These are phyloP conservation scores for Trametes gibbosa DNA, from an alignment of 768 basidiomycete species.

Conservation along the genomic window DNA sequence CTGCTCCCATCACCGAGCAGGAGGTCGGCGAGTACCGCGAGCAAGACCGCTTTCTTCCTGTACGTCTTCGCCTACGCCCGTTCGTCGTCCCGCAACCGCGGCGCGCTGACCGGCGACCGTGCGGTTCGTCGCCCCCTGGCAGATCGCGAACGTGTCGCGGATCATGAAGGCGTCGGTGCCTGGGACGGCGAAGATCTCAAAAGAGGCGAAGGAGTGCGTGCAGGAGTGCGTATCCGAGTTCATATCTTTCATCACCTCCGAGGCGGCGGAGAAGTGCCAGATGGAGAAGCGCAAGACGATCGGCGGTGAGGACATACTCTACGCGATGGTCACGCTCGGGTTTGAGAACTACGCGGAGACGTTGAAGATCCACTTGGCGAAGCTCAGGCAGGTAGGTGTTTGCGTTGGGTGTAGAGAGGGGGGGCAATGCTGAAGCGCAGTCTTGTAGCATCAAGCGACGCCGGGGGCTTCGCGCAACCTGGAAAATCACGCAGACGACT, in stretches of 20 bases:
- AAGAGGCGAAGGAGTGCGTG: slow-evolving; percentile 97
- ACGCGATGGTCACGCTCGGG: slow-evolving; percentile 90
- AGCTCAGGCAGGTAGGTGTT: slow-evolving; percentile 69
- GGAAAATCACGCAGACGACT: slow-evolving; percentile 9
- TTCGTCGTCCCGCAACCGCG: background rate
- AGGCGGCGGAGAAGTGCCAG: slow-evolving; percentile 93
- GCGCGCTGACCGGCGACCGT: background rate
- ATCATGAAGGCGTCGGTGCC: slow-evolving; percentile 96
- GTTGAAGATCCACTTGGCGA: slow-evolving; percentile 88
- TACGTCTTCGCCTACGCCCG: slow-evolving; percentile 36
- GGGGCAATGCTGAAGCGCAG: background rate
- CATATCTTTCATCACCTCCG: slow-evolving; percentile 96
- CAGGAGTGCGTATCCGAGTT: slow-evolving; percentile 99
- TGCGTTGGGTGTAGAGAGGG: background rate
- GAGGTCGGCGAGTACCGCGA: slow-evolving; percentile 94
- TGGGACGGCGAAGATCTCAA: slow-evolving; percentile 89
- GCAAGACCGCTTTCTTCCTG: slow-evolving; percentile 93
- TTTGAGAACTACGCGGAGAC: slow-evolving; percentile 95
- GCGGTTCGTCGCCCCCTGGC: background rate
- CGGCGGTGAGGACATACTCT: slow-evolving; percentile 94
- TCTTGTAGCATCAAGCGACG: slow-evolving; percentile 12
- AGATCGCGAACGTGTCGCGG: slow-evolving; percentile 98
- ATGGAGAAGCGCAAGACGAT: slow-evolving; percentile 97
- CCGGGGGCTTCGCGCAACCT: slow-evolving; percentile 10
- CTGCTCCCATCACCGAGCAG: slow-evolving; percentile 81